Base-by-base conservation (phyloP, 2,329 filamentous ascomycete genomes). In the Alternaria gansuensis region DNA sequence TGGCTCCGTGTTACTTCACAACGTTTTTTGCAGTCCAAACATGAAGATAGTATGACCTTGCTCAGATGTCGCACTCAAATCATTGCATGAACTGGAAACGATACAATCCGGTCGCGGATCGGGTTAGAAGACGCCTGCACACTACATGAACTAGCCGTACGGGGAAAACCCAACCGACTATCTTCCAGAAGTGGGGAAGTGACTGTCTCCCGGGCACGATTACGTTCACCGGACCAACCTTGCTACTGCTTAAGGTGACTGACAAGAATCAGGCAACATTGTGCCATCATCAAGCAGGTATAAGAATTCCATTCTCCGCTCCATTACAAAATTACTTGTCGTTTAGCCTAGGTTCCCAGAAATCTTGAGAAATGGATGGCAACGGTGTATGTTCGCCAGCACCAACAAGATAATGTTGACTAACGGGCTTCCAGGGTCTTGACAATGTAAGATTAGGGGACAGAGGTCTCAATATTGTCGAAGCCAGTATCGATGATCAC, bases 401-500 rank as follows among this genome's bases (percentile, higher is more conserved):
- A 24, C 24, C 14, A 26, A 48, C 17, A 9, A 10, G 7, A 3
- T 13, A 24, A 43, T 23, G 23, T 9, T 14, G 6, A 40, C 44
- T 50, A 21, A 59, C 21, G 9, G 29, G n/a, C 10, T 39, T 28
- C 14, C 24, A 50, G 48, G n/a, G 33, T 28, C 34, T 39, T 26
- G 21, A 11, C 10, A 21, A 40, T 14, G 21, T 17, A 28, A n/a
- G 26, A 5, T 9, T 24, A 21, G 3, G 45, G 14, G n/a, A 0
- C 1, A n/a, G 17, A 10, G 26, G 17, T 6, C 66, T 75, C 39
- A 63, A 73, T 54, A 74, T 84, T 26, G 76, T 84, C n/a, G 82
- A 84, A 64, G 80, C 82, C 36, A 80, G 72, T 56, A 82, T 84
- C 46, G 67, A 73, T 4, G 78, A 82, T 31, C 77, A 84, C 1